These are phyloP conservation scores for Kwoniella sp. DNA, from an alignment of 768 basidiomycete genomes.

Conservation along the genomic window DNA sequence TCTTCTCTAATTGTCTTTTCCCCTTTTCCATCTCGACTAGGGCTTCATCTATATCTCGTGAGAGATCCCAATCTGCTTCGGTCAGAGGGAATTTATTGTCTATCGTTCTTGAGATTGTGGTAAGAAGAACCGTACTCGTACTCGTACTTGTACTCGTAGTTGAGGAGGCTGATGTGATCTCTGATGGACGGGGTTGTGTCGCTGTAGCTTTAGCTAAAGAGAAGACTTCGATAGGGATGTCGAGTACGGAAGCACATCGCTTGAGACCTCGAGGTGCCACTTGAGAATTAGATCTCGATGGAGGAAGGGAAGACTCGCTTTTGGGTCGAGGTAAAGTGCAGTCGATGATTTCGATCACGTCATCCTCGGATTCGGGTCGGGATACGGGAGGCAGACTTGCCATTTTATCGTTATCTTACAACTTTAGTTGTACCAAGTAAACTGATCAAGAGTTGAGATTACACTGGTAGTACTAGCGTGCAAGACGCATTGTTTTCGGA, in stretches of 20 bases:
- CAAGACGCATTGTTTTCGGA: no score
- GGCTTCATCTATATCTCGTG: neutral
- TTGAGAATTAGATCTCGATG: neutral
- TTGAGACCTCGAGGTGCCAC: neutral
- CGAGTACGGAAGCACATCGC: neutral
- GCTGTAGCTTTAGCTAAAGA: neutral
- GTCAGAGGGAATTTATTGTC: conserved; percentile 8
- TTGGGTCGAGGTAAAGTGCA: neutral
- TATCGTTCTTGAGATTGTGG: no score
- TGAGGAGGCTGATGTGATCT: no score
- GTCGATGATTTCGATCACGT: conserved; percentile 2
- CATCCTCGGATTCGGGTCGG: no score
- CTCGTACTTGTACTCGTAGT: no score
- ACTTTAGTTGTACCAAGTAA: no score
- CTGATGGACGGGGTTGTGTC: neutral
- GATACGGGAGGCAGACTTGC: no score
- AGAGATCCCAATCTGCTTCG: neutral
- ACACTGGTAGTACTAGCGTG: no score
- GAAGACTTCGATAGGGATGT: neutral
- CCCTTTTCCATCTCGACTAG: neutral
- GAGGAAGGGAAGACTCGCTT: neutral
- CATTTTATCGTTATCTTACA: no score
- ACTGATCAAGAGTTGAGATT: no score
- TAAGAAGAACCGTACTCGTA: no score
- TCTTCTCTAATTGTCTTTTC: neutral